Evolutionary conservation across 768 basidiomycete genomes (phyloP).

Genomic region (Rhodotorula sphaerocarpa): DNA sequence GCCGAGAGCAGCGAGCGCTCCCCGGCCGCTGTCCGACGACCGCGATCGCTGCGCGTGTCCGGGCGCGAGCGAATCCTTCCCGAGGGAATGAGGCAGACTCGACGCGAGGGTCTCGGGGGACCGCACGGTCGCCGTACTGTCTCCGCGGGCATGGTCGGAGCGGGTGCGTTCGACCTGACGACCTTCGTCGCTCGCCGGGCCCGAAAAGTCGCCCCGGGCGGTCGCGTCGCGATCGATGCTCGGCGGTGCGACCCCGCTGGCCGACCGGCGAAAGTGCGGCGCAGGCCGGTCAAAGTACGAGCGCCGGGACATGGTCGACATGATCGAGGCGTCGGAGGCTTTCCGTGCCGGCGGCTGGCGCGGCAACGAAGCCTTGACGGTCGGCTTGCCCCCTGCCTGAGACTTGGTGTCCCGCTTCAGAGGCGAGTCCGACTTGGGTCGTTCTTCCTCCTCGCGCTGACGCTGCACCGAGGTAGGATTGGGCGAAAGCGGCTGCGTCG

Average conservation of each 20-base stretch:
- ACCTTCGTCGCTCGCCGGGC: not conserved
- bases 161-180: not conserved
- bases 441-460: not conserved
- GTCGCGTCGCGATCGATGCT: conserved; percentile 4
- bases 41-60: conserved; percentile 1
- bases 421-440: not conserved
- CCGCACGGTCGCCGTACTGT: conserved; percentile 1
- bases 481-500: not conserved
- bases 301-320: conserved; percentile 23
- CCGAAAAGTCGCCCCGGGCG: conserved; percentile 9
- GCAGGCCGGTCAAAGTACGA: conserved; percentile 1
- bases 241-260: conserved; percentile 6
- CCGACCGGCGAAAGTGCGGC: conserved; percentile 22
- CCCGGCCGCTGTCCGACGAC: not conserved
- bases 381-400: too few species aligned
- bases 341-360: conserved; percentile 18
- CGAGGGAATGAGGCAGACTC: too few species aligned
- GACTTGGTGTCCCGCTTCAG: not conserved
- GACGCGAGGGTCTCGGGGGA: too few species aligned
- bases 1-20: conserved; percentile 25
- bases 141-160: not conserved
- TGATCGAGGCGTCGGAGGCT: conserved; percentile 28
- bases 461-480: not conserved
- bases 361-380: not conserved
- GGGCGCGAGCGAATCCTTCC: conserved; percentile 1